Evolutionary conservation across 192 early-diverging fungal genomes (phyloP), one percentile per base, ranked within the genome.

Genomic region (Coemansia sp.): DNA sequence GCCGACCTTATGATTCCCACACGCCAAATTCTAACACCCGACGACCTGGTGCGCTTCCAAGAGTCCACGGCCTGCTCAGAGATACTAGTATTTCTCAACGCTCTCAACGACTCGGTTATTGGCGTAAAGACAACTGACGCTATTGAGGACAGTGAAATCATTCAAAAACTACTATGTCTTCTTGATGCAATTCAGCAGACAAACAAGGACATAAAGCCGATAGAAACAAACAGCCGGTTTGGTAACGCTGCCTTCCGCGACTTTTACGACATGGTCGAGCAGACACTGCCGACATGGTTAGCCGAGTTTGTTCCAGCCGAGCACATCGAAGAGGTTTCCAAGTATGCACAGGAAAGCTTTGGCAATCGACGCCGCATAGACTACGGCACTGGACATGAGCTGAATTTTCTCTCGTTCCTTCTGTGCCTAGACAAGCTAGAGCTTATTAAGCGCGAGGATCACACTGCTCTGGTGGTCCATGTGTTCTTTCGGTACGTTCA

Each of bases 301-400:
- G 70, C 64, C 2, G 65, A 61, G n/a, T 76, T 86, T 62, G 74
- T 84, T 38, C 73, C 69, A 0, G 45, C 68, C 0, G 77, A 71
- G 1, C 71, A 78, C 27, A 69, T 82, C 6, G 67, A 77, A n/a
- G 90, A 93, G 70, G 80, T 95, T 4, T 75, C 90, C 16, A 82
- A 78, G 38, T 99, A 99, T 83, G 85, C 93, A 60, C 53, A 86
- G 18, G 88, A 95, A 73, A 85, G 86, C 68, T 98, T 94, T 86
- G 97, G 97, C 9, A 93, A 95, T 70, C 87, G 91, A 11, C 90
- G 87, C 63, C 88, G 97, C 64, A 95, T 98, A 62, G 97, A 99
- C 83, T 99, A 98, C 84, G 97, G 97, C 29, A 96, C 95, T 4
- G 95, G 97, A 9, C 97, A 99, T 65, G 97, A 99, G 83, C 89